Evolutionary conservation across 257 asterid species (phyloP).

Genomic region (Lycium ferocissimum): DNA sequence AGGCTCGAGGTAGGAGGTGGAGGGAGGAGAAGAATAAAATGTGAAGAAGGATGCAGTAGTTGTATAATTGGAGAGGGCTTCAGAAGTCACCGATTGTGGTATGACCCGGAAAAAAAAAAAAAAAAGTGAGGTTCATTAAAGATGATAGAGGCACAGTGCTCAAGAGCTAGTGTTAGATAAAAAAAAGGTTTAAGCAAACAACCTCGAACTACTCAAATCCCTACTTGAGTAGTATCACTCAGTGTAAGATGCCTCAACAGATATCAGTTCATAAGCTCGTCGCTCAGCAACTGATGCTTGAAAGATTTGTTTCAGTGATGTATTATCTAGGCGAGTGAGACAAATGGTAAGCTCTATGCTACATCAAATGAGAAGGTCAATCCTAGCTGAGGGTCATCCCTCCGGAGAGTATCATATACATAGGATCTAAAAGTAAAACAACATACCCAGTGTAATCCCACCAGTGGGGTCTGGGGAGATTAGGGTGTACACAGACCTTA

Average conservation of each 20-base stretch:
- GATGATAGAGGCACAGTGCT: background rate
- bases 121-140: background rate
- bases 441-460: too few species aligned
- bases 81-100: too few species aligned
- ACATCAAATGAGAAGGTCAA: background rate
- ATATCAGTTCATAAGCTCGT: background rate
- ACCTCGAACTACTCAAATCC: too few species aligned
- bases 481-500: too few species aligned
- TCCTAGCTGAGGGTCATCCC: background rate
- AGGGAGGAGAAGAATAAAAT: background rate
- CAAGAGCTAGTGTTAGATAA: too few species aligned
- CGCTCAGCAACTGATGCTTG: background rate
- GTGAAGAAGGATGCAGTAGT: slow-evolving; percentile 17
- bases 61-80: too few species aligned
- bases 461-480: too few species aligned
- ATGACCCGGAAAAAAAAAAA: too few species aligned
- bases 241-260: background rate
- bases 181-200: too few species aligned
- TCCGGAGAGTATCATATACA: background rate
- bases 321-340: background rate
- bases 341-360: background rate
- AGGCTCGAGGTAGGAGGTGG: background rate
- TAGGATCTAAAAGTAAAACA: slow-evolving; percentile 19
- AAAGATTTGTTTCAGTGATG: slow-evolving; percentile 3
- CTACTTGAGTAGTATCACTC: too few species aligned